Evolutionary conservation across 2,329 filamentous ascomycete genomes (phyloP).

Genomic region (Cercospora brassicicola): DNA sequence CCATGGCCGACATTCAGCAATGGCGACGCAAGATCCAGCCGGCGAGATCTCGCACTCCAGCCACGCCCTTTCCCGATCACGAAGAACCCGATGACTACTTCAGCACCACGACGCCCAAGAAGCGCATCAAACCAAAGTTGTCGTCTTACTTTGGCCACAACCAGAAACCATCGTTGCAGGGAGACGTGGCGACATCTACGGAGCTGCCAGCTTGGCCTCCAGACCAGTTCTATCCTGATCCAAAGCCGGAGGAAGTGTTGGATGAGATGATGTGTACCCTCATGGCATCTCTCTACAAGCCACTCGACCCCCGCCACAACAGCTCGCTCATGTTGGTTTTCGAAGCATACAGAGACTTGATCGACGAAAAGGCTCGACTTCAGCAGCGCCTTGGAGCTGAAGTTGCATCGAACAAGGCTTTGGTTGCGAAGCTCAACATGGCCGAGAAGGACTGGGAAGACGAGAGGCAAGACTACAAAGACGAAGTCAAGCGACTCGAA

Average conservation of each 20-base stretch:
- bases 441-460: constrained; percentile 39
- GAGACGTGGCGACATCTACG: constrained; percentile 15
- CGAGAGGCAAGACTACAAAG: constrained; percentile 41
- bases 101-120: constrained; percentile 36
- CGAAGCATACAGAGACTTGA: constrained; percentile 43
- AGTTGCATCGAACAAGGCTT: constrained; percentile 23
- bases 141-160: constrained; percentile 40
- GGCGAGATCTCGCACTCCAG: constrained; percentile 34
- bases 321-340: constrained; percentile 46
- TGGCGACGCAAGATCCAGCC: constrained; percentile 41
- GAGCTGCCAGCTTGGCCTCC: constrained; percentile 33
- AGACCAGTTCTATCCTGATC: constrained; percentile 32
- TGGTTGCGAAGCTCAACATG: constrained; percentile 31
- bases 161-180: constrained; percentile 14
- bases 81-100: constrained; percentile 37
- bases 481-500: constrained; percentile 48
- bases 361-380: constrained; percentile 39
- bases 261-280: constrained; percentile 37
- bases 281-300: constrained; percentile 33
- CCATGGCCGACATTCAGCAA: constrained; percentile 40
- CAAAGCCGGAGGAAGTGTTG: constrained; percentile 34
- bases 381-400: constrained; percentile 36
- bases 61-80: constrained; percentile 27
- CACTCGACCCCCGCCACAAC: constrained; percentile 38
- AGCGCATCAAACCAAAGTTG: constrained; percentile 43